Evolutionary conservation across 2,329 filamentous ascomycete genomes (phyloP).

Genomic region (Domatiomyces catenatus): DNA sequence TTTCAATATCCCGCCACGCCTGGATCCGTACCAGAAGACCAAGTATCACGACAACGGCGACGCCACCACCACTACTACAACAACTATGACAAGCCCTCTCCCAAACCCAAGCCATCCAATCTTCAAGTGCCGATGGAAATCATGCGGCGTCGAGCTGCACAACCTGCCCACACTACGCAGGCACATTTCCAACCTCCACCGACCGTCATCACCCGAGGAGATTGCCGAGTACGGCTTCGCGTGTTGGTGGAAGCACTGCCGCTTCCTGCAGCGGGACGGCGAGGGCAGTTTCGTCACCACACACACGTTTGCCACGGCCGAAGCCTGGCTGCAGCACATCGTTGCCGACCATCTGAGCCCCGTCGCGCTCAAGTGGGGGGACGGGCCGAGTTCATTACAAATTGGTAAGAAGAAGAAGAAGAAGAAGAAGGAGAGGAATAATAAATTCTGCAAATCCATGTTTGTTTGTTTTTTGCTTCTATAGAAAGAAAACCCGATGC

Average conservation of each 20-base stretch:
- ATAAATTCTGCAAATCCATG: no score
- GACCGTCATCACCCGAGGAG: slow-evolving; percentile 16
- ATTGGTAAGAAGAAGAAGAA: slow-evolving; percentile 34
- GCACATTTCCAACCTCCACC: slow-evolving; percentile 43
- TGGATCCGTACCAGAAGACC: neutral
- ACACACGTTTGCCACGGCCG: slow-evolving; percentile 24
- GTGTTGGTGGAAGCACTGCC: slow-evolving; percentile 24
- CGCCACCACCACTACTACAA: neutral
- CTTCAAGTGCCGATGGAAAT: slow-evolving; percentile 44
- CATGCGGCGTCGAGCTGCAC: slow-evolving; percentile 44
- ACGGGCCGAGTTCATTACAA: slow-evolving; percentile 40
- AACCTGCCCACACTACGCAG: slow-evolving; percentile 45
- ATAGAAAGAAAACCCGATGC: no score
- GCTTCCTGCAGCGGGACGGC: slow-evolving; percentile 15
- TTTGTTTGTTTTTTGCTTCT: no score
- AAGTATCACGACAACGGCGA: neutral
- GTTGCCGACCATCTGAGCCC: slow-evolving; percentile 36
- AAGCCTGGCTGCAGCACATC: slow-evolving; percentile 37
- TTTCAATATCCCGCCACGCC: neutral
- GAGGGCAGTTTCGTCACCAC: slow-evolving; percentile 15
- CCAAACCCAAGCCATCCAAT: slow-evolving; percentile 6
- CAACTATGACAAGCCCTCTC: slow-evolving; percentile 2
- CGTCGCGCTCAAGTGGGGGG: slow-evolving; percentile 43
- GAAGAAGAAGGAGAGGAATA: no score
- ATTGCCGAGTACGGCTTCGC: slow-evolving; percentile 6